phyloP scores from a whole-genome alignment of 176 grass and related monocot species.

The Paspalum notatum region DNA sequence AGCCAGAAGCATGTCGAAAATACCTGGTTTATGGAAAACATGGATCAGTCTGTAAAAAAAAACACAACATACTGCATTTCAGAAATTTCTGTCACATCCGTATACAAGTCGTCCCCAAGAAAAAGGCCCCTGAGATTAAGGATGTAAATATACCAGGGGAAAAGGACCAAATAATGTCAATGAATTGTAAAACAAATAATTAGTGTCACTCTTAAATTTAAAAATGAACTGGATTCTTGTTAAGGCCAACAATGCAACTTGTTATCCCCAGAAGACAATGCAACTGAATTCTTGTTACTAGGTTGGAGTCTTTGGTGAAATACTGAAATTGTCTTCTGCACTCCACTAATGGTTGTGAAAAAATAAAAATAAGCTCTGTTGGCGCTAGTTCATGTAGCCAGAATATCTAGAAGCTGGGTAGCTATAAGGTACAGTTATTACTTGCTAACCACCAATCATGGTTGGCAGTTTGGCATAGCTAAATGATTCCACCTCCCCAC shows the following conservation, averaged over 20 bases:
- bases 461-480: not conserved
- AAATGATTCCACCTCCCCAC: too few species aligned
- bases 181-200: not conserved
- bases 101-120: not conserved
- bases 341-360: not conserved
- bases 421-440: not conserved
- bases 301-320: not conserved
- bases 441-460: not conserved
- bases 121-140: not conserved
- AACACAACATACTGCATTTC: constrained; percentile 7
- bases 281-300: not conserved
- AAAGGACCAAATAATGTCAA: not conserved
- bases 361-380: not conserved
- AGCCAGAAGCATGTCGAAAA: constrained; percentile 94
- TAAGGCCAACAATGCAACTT: not conserved
- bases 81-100: not conserved
- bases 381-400: not conserved
- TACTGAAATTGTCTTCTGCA: not conserved
- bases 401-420: not conserved
- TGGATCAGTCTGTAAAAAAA: constrained; percentile 6
- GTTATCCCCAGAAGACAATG: not conserved
- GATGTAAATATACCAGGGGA: constrained; percentile 8
- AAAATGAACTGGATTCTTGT: not conserved
- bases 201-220: not conserved
- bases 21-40: constrained; percentile 62